These are phyloP conservation scores for Tricholomella constricta DNA, from an alignment of 768 basidiomycete genomes.

Conservation along the genomic window DNA sequence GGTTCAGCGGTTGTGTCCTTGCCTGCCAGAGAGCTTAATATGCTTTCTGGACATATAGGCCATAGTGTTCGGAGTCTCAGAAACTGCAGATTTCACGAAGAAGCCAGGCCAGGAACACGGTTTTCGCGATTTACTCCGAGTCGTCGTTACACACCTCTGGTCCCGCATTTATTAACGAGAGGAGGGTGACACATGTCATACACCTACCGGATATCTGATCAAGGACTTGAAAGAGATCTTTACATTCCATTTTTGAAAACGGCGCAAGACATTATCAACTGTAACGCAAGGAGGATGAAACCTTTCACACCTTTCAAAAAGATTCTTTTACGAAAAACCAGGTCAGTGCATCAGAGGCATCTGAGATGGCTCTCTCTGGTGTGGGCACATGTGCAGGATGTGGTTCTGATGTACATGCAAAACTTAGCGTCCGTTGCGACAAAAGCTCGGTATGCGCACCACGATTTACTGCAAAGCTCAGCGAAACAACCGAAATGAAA, in stretches of 20 bases:
- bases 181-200: neutral
- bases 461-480: constrained; percentile 37
- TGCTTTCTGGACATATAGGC: constrained; percentile 39
- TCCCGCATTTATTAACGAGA: neutral
- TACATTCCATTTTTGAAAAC: constrained; percentile 56
- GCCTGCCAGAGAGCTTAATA: constrained; percentile 21
- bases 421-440: no score
- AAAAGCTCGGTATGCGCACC: constrained; percentile 33
- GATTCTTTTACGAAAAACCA: constrained; percentile 45
- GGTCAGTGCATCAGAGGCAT: constrained; percentile 51
- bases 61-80: constrained; percentile 47
- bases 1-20: constrained; percentile 16
- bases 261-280: constrained; percentile 53
- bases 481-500: neutral
- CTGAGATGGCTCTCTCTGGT: constrained; percentile 42
- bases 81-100: constrained; percentile 54
- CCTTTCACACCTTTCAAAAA: neutral
- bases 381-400: constrained; percentile 46
- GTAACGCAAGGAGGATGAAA: neutral
- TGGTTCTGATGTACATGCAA: constrained; percentile 44
- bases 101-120: constrained; percentile 51
- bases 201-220: constrained; percentile 35
- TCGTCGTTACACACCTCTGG: constrained; percentile 34
- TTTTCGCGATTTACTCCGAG: constrained; percentile 44
- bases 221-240: constrained; percentile 46